phyloP scores from a whole-genome alignment of 306 rosid genomes.

The Citrullus amarus region DNA sequence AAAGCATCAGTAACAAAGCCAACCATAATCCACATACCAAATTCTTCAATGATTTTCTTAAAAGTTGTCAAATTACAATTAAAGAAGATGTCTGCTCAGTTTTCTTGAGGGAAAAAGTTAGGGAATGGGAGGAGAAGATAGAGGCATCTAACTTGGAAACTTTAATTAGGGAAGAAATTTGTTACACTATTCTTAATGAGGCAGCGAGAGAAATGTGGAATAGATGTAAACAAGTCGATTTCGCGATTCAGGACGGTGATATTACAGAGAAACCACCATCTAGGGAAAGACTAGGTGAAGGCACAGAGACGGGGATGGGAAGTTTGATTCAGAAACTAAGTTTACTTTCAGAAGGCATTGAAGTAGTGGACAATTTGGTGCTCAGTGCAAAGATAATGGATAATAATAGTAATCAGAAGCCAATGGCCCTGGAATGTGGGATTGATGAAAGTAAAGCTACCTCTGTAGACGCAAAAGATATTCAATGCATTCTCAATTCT shows the following conservation, averaged over 20 bases:
- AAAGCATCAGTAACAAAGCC: conserved; percentile 8
- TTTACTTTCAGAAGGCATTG: not conserved
- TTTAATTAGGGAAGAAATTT: conserved; percentile 25
- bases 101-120: conserved; percentile 26
- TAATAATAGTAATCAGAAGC: not conserved
- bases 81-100: conserved; percentile 33
- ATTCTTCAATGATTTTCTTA: conserved; percentile 3
- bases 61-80: not conserved
- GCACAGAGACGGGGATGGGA: not conserved
- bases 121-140: conserved; percentile 35
- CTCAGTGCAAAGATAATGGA: conserved; percentile 26
- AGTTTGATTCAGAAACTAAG: not conserved
- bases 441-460: not conserved
- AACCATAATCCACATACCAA: conserved; percentile 10
- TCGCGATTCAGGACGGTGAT: not conserved
- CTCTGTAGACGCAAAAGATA: not conserved
- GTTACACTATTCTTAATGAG: conserved; percentile 25
- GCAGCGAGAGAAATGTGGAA: conserved; percentile 23
- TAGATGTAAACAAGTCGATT: conserved; percentile 7
- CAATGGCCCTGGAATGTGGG: no score
- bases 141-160: conserved; percentile 21
- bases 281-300: not conserved
- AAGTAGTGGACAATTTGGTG: conserved; percentile 22
- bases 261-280: not conserved
- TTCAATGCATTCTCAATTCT: not conserved